Conservation (phyloP, 768 basidiomycete genomes). For the Auricularia heimuer region DNA sequence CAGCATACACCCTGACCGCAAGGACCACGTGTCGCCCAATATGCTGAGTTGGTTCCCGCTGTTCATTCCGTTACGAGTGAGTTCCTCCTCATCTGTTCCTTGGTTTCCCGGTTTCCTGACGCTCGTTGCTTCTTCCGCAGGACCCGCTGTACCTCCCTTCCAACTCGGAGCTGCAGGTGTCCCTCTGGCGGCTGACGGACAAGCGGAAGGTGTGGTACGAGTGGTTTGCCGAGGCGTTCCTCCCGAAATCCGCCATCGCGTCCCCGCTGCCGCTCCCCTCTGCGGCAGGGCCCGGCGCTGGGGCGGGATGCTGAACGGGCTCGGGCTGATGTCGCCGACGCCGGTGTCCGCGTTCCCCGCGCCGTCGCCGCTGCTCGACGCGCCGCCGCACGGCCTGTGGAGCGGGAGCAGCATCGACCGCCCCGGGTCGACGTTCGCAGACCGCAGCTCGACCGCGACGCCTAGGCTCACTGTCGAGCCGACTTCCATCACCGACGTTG, state of each 20-base stretch:
- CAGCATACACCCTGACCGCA: constrained; percentile 87
- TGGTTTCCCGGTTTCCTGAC: too few relatives aligned
- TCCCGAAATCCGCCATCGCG: constrained; percentile 43
- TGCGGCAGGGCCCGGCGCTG: constrained; percentile 5
- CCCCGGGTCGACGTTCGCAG: constrained; percentile 4
- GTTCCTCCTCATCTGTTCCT: too few relatives aligned
- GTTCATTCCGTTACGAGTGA: constrained; percentile 92
- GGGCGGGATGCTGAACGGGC: neutral
- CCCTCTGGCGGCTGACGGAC: constrained; percentile 89
- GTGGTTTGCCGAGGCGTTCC: constrained; percentile 92
- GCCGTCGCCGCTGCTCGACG: constrained; percentile 68
- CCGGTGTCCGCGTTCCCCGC: constrained; percentile 10
- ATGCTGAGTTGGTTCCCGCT: constrained; percentile 99
- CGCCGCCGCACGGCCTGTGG: constrained; percentile 21
- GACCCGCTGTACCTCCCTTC: constrained; percentile 90
- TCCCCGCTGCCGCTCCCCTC: constrained; percentile 24
- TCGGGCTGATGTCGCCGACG: constrained; percentile 14
- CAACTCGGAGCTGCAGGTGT: constrained; percentile 85
- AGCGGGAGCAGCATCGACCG: constrained; percentile 4
- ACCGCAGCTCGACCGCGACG: constrained; percentile 5
- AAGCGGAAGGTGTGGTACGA: constrained; percentile 94
- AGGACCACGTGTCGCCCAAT: constrained; percentile 78
- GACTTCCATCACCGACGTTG: constrained; percentile 19
- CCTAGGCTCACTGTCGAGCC: constrained; percentile 7
- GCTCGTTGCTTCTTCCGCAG: too few relatives aligned